Percentiles rank a stretch among this genome's conserved stretches.
These are phyloP conservation scores for Tulasnella sp. DNA, from an alignment of 768 basidiomycete genomes.

Conservation along the genomic window DNA sequence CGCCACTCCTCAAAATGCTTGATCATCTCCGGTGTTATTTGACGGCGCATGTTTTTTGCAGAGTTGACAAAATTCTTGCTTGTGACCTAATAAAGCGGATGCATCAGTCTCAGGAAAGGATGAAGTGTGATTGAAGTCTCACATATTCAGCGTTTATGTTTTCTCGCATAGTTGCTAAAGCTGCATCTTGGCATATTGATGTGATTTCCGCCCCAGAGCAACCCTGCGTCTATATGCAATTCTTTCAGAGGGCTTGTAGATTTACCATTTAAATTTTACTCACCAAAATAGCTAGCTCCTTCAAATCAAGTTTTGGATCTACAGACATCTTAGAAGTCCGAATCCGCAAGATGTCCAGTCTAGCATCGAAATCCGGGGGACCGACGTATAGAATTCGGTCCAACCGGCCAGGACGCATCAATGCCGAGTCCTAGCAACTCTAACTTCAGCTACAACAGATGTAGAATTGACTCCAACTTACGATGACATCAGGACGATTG, in stretches of 20 bases:
- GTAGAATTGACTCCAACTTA: constrained; percentile 30
- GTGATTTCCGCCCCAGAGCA: constrained; percentile 94
- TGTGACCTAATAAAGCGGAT: constrained; percentile 45
- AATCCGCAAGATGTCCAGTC: constrained; percentile 77
- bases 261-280: constrained; percentile 17
- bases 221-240: constrained; percentile 57
- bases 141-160: constrained; percentile 71
- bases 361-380: constrained; percentile 65
- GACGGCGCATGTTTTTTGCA: constrained; percentile 53
- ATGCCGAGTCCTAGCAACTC: constrained; percentile 62
- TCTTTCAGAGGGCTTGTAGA: background rate
- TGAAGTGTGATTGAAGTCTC: background rate
- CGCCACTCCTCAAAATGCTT: constrained; percentile 62
- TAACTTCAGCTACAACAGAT: background rate
- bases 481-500: constrained; percentile 86
- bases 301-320: constrained; percentile 51
- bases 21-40: constrained; percentile 75
- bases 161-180: constrained; percentile 78
- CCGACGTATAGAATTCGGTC: constrained; percentile 93
- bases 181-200: constrained; percentile 91
- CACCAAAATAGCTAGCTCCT: constrained; percentile 58
- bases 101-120: background rate
- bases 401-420: constrained; percentile 89
- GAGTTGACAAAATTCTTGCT: constrained; percentile 59
- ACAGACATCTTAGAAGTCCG: constrained; percentile 69